Evolutionary conservation across 805 yeast species (phyloP), one percentile per base, ranked within the genome.

Genomic region (Starmera pachycereana): DNA sequence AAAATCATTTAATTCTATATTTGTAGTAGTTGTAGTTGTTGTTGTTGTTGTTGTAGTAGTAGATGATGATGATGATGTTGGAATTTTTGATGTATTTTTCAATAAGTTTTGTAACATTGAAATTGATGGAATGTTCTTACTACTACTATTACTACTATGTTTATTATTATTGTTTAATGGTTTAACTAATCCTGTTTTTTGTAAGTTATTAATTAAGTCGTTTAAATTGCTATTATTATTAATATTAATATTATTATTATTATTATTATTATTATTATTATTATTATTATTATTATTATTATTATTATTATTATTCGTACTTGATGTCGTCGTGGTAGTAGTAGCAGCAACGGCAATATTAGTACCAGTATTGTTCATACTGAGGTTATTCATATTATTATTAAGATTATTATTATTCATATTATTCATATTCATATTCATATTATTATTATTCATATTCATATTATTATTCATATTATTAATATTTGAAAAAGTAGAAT

Each of bases 111-210:
- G 39, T 22, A 47, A 34, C 12, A 38, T 12, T 6, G 42, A 32
- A 8, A 34, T 36, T 10, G 48, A 39, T 36, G 51, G 40, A n/a
- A 32, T 22, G 36, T 41, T 6, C 2, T 3, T 6, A 9, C 18
- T 33, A 18, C 16, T 22, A 5, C 27, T 22, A 22, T 8, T 22
- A 22, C 27, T 22, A 22, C 27, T 22, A 8, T 22, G 27, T 4
- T 22, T 22, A 22, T 22, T 22, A 22, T 22, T 22, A 22, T 8
- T 22, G 9, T 22, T 5, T 25, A 29, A 7, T 8, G 49, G 19
- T 31, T 48, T 52, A 6, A 54, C 47, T 11, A 54, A 36, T 5
- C 57, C 56, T 12, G 46, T 40, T 35, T 48, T 43, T 16, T 52
- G 37, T 9, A 54, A 35, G 0, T 43, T 42, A 22, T 49, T 36